Percentiles rank a stretch among this genome's conserved stretches.
Evolutionary conservation across 768 basidiomycete species (phyloP).

Genomic region (Naganishia onofrii): DNA sequence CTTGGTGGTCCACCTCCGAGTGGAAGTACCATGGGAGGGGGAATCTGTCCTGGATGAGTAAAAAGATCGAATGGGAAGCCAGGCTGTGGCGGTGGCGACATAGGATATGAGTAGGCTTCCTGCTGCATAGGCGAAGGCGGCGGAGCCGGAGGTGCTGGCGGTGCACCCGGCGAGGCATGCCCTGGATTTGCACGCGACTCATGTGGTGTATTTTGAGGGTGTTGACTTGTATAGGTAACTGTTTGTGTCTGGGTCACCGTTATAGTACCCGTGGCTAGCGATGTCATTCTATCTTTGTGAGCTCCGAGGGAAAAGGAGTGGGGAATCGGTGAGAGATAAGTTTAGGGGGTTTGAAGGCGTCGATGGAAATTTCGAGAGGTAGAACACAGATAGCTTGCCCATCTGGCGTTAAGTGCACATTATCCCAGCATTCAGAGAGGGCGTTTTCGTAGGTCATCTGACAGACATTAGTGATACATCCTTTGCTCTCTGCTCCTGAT

Average conservation of each 20-base stretch:
- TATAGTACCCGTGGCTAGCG: not conserved
- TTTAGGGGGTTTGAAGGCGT: too few species aligned
- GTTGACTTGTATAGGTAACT: not conserved
- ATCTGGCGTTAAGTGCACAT: not conserved
- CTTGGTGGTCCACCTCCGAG: not conserved
- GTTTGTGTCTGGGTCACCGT: constrained; percentile 18
- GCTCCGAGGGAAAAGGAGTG: not conserved
- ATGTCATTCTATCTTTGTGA: not conserved
- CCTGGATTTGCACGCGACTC: too few species aligned
- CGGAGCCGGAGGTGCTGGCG: not conserved
- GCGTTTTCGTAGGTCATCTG: too few species aligned
- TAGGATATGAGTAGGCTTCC: not conserved
- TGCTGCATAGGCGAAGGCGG: not conserved
- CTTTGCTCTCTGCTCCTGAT: not conserved
- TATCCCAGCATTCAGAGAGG: not conserved
- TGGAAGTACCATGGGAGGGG: constrained; percentile 3
- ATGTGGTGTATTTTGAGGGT: not conserved
- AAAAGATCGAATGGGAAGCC: constrained; percentile 13
- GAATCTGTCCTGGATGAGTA: not conserved
- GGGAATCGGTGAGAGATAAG: not conserved
- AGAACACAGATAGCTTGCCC: too few species aligned
- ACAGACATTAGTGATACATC: not conserved
- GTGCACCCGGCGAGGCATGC: not conserved
- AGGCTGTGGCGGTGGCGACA: constrained; percentile 4
- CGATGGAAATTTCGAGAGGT: too few species aligned